Conservation (phyloP, 805 yeast genomes). For the Monosporozyma solicola region DNA sequence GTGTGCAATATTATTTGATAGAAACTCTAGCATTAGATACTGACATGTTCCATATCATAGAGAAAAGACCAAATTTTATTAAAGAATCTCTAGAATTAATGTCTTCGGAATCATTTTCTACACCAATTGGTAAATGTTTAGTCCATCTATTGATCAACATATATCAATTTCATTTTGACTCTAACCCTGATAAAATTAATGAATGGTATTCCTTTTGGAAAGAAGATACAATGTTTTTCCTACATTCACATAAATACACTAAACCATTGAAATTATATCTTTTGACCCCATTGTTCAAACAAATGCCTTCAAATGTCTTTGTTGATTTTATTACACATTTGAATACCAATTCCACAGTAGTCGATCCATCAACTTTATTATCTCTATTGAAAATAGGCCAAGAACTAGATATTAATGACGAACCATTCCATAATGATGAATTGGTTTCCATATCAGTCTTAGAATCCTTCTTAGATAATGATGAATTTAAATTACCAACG, state of each 20-base stretch:
- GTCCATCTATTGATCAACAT: slow-evolving; percentile 33
- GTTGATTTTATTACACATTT: slow-evolving; percentile 25
- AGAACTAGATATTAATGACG: slow-evolving; percentile 43
- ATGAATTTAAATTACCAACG: slow-evolving; percentile 40
- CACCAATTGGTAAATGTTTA: slow-evolving; percentile 53
- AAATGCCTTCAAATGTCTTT: slow-evolving; percentile 37
- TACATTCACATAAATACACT: slow-evolving; percentile 29
- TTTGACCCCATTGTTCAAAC: slow-evolving; percentile 52
- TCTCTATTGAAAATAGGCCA: slow-evolving; percentile 58
- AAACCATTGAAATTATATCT: slow-evolving; percentile 50
- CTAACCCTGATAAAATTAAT: slow-evolving; percentile 4
- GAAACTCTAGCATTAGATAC: slow-evolving; percentile 47
- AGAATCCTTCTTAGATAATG: slow-evolving; percentile 36
- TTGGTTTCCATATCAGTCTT: slow-evolving; percentile 30
- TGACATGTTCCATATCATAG: slow-evolving; percentile 35
- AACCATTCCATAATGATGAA: slow-evolving; percentile 36
- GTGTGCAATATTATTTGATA: slow-evolving; percentile 52
- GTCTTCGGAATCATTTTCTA: slow-evolving; percentile 52
- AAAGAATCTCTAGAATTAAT: slow-evolving; percentile 41
- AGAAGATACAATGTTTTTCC: slow-evolving; percentile 27
- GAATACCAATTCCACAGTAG: slow-evolving; percentile 13
- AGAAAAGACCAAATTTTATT: slow-evolving; percentile 39
- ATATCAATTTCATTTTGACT: slow-evolving; percentile 25
- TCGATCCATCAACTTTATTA: slow-evolving; percentile 35
- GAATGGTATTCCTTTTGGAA: slow-evolving; percentile 51